Conservation (phyloP, 345 rosid genomes). For the Stellera chamaejasme region DNA sequence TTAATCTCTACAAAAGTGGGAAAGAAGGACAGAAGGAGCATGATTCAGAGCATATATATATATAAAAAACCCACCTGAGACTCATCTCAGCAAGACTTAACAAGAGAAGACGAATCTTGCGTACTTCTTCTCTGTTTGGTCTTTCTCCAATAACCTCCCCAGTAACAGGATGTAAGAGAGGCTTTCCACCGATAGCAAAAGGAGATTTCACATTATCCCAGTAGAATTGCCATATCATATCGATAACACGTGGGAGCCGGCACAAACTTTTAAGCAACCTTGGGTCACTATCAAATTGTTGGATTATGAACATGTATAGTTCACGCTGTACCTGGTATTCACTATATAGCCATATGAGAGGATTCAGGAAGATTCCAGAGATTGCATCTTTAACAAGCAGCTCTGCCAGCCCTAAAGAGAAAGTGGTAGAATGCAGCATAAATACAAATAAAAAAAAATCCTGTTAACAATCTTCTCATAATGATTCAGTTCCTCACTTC, state of each 20-base stretch:
- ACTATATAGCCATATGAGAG: constrained; percentile 82
- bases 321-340: constrained; percentile 84
- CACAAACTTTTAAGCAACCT: constrained; percentile 69
- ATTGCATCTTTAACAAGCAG: constrained; percentile 78
- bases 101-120: constrained; percentile 86
- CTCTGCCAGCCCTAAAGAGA: constrained; percentile 57
- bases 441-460: not conserved
- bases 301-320: constrained; percentile 85
- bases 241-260: constrained; percentile 69
- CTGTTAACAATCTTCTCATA: constrained; percentile 8
- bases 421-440: constrained; percentile 6
- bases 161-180: constrained; percentile 66
- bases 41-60: constrained; percentile 16
- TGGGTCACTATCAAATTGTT: constrained; percentile 81
- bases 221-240: constrained; percentile 69
- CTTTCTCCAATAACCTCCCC: constrained; percentile 57
- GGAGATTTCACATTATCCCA: constrained; percentile 75
- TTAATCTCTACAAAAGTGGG: too few relatives aligned
- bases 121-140: constrained; percentile 75
- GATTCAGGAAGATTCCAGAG: constrained; percentile 81
- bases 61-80: constrained; percentile 45
- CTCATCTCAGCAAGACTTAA: constrained; percentile 98
- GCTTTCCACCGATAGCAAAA: constrained; percentile 59
- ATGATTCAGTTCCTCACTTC: not conserved
- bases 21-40: constrained; percentile 7